A percentile compares a stretch with the other conserved stretches of the same genome.
phyloP scores from a whole-genome alignment of 257 asterid species.

The Solanum arcanum region DNA sequence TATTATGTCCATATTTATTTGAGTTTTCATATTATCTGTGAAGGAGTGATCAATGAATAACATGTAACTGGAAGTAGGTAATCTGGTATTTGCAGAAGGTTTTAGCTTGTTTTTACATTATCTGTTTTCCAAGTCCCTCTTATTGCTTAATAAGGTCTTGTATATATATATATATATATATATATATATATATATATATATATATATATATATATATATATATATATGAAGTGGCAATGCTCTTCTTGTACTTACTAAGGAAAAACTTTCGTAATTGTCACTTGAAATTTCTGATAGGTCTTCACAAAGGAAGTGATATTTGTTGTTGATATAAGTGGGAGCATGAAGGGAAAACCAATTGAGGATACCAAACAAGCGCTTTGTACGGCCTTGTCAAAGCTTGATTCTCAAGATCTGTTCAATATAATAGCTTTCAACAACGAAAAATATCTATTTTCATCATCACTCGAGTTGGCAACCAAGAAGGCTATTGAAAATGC shows the following conservation, averaged over 20 bases:
- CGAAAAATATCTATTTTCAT: constrained; percentile 19
- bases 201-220: too few relatives aligned
- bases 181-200: too few relatives aligned
- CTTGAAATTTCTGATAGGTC: constrained; percentile 13
- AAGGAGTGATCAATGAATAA: background rate
- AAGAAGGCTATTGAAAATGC: constrained; percentile 15
- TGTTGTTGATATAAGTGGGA: constrained; percentile 39
- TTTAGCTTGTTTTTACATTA: background rate
- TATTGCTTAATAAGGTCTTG: background rate
- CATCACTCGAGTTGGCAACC: constrained; percentile 27
- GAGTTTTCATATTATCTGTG: background rate
- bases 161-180: too few relatives aligned
- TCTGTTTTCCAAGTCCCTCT: background rate
- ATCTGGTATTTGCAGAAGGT: background rate
- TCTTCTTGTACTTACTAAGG: background rate
- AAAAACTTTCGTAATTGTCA: background rate
- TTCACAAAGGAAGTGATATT: constrained; percentile 31
- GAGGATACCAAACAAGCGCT: constrained; percentile 33
- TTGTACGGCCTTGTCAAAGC: constrained; percentile 22
- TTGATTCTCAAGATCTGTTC: constrained; percentile 23
- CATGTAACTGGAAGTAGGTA: background rate
- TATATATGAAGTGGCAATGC: background rate
- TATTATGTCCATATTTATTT: background rate
- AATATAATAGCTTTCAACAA: constrained; percentile 26
- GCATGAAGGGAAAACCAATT: constrained; percentile 31